Base-by-base conservation (phyloP, 257 asterid genomes). In the Plectranthus barbatus region DNA sequence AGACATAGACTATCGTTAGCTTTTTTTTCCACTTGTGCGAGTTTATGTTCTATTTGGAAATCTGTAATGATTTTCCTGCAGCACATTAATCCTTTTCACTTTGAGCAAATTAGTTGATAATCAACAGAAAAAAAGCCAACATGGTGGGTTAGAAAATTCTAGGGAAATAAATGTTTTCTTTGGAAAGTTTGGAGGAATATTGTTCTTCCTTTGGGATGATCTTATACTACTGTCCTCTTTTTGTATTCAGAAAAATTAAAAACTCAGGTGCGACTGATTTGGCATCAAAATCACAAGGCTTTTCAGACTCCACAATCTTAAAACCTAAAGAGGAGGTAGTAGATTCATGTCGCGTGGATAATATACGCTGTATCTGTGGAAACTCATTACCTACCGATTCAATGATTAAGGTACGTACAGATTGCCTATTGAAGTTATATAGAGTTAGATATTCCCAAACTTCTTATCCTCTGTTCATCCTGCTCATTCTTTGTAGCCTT, bases 341-440 rank as follows among this genome's bases (percentile, higher is more conserved):
- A 62, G 89, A 86, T 47, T 59, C 93, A 54, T 72, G 73, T 79
- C 89, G 74, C 55, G 59, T 66, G 67, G 87, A 78, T 49, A 93
- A 81, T 79, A 74, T 84, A 41, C 97, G 96, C 24, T 94, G 99
- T 69, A 72, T 83, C 31, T 94, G 99, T 69, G 94, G 96, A 75
- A 90, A 83, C 71, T 37, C 91, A 4, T 68, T 84, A 61, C 78
- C 68, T 61, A 85, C 87, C 51, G 96, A 94, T 68, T 78, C 99
- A 39, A 73, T 81, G 95, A 81, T 94, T 71, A 78, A 94, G 91
- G 99, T 90, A 44, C 17, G 59, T 10, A 60, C 18, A 42, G 31
- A 42, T 60, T 69, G 15, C 60, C 33, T 48, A 36, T 44, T 55
- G 64, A 59, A 66, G 56, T 41, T 26, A 5, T 1, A 26, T 26